Conservation (phyloP, 1,284 basidiomycete genomes). For the Schizophyllum amplum region DNA sequence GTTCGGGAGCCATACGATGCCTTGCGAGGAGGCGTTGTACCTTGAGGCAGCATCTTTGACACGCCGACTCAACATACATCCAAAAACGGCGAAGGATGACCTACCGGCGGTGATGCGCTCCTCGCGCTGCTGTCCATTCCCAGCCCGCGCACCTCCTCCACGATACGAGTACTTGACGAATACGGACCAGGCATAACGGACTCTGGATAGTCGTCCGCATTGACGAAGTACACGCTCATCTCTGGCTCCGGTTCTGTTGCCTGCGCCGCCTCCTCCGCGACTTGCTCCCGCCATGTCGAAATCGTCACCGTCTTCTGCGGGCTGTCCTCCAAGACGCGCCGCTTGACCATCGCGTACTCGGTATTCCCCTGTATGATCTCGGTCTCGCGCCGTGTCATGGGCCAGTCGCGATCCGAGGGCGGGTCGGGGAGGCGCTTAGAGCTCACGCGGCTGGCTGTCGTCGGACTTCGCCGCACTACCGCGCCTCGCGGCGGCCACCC, state of each 20-base stretch:
- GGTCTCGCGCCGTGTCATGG: conserved; percentile 9
- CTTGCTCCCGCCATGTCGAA: conserved; percentile 43
- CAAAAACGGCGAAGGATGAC: not conserved
- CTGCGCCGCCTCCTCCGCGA: conserved; percentile 23
- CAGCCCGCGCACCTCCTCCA: conserved; percentile 7
- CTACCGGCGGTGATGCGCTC: conserved; percentile 6
- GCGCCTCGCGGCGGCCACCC: not conserved
- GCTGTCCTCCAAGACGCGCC: conserved; percentile 34
- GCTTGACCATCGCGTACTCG: conserved; percentile 33
- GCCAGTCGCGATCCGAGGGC: conserved; percentile 10
- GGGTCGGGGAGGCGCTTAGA: not conserved
- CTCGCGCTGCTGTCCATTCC: conserved; percentile 7
- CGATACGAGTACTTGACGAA: conserved; percentile 15
- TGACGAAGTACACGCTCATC: conserved; percentile 39
- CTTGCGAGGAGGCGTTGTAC: not conserved
- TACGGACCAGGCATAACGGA: not conserved
- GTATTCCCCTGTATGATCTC: conserved; percentile 22
- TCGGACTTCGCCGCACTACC: not conserved
- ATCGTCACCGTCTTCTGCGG: conserved; percentile 39
- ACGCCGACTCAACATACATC: not conserved
- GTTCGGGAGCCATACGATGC: not conserved
- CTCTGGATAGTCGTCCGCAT: conserved; percentile 24
- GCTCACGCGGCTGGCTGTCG: not conserved
- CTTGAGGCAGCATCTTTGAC: not conserved
- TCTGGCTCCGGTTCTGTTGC: conserved; percentile 26